Conservation (phyloP, 1,284 basidiomycete genomes). For the Phylloporus sp. region DNA sequence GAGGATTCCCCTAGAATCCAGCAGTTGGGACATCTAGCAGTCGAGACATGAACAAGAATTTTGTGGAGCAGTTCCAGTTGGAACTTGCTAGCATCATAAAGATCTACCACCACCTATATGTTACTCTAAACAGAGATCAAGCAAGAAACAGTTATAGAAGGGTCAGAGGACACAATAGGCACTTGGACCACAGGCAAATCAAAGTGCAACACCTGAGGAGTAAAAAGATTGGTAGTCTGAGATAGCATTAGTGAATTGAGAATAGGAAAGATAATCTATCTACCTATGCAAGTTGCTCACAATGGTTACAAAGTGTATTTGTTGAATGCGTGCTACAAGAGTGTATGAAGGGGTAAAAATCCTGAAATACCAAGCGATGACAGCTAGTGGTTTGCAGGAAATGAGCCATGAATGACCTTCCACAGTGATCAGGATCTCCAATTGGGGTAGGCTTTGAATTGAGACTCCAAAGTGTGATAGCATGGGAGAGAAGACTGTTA, state of each 20-base stretch:
- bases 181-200: background rate
- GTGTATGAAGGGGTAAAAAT: background rate
- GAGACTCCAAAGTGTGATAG: background rate
- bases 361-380: background rate
- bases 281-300: background rate
- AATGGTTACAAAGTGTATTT: background rate
- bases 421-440: background rate
- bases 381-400: slow-evolving; percentile 1
- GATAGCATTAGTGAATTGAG: too few species aligned
- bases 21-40: background rate
- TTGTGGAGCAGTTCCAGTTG: too few species aligned
- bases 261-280: too few species aligned
- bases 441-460: background rate
- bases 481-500: background rate
- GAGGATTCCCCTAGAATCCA: background rate
- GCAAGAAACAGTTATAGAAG: background rate
- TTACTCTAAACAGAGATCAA: background rate
- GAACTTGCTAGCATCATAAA: too few species aligned
- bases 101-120: too few species aligned
- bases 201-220: background rate
- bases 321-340: background rate
- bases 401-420: background rate
- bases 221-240: background rate
- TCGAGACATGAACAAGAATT: too few species aligned
- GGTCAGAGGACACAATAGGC: too few species aligned